Conservation (phyloP, 1,284 basidiomycete species). For the Gymnopus androsaceus region DNA sequence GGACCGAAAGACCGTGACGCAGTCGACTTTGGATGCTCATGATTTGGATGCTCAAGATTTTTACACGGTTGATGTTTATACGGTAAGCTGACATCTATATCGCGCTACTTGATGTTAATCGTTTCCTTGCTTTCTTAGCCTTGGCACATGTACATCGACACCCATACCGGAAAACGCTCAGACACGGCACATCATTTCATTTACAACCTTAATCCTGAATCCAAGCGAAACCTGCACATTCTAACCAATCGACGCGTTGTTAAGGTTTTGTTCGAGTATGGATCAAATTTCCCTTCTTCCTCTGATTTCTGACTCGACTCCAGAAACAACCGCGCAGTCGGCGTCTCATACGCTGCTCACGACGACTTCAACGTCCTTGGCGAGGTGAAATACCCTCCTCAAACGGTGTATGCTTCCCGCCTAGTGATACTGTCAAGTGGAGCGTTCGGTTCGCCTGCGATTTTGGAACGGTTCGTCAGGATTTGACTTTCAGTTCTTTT, state of each 20-base stretch:
- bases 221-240: conserved; percentile 43
- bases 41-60: no score
- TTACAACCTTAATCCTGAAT: conserved; percentile 46
- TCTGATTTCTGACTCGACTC: background rate
- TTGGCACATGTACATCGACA: conserved; percentile 43
- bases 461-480: conserved; percentile 44
- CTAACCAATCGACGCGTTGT: conserved; percentile 42
- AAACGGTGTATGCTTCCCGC: conserved; percentile 38
- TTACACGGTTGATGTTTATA: conserved; percentile 41
- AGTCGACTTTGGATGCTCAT: conserved; percentile 45
- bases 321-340: conserved; percentile 53
- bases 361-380: background rate
- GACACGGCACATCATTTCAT: conserved; percentile 60
- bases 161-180: conserved; percentile 53
- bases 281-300: background rate
- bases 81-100: no score
- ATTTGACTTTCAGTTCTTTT: background rate
- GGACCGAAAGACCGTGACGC: conserved; percentile 33
- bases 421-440: conserved; percentile 54
- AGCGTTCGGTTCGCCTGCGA: conserved; percentile 54
- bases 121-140: conserved; percentile 8
- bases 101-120: no score
- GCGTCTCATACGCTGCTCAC: conserved; percentile 56
- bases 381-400: conserved; percentile 10
- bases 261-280: conserved; percentile 54